Percentiles rank a stretch among this genome's conserved stretches.
These are phyloP conservation scores for Rhizopus arrhizus DNA, from an alignment of 371 early-diverging fungal species.

Conservation along the genomic window DNA sequence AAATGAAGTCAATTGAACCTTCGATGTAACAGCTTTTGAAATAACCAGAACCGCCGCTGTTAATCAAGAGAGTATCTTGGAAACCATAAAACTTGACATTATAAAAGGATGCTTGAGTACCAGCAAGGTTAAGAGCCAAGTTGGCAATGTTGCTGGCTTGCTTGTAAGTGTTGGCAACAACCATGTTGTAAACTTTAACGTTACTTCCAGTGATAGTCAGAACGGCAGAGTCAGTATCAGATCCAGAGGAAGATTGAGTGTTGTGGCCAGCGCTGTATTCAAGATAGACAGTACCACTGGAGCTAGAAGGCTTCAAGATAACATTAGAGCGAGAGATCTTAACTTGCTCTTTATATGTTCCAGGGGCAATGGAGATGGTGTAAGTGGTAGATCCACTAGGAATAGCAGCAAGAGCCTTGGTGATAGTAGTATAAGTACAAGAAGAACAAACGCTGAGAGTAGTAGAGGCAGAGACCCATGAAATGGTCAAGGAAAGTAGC, in stretches of 20 bases:
- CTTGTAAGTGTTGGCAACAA: conserved; percentile 12
- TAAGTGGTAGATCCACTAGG: conserved; percentile 15
- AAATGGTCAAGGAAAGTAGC: background rate
- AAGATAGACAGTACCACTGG: conserved; percentile 6
- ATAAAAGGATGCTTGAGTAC: conserved; percentile 26
- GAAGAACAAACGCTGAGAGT: conserved; percentile 12
- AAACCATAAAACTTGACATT: conserved; percentile 31
- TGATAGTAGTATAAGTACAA: conserved; percentile 12
- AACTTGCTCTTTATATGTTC: conserved; percentile 21
- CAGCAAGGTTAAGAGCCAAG: conserved; percentile 19
- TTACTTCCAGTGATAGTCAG: conserved; percentile 16
- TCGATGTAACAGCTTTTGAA: conserved; percentile 38
- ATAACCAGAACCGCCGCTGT: conserved; percentile 24
- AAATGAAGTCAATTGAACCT: conserved; percentile 42
- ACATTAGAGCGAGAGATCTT: conserved; percentile 17
- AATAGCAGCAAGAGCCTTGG: conserved; percentile 17
- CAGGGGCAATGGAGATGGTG: conserved; percentile 19
- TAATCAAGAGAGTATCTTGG: conserved; percentile 43
- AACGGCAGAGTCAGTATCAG: conserved; percentile 11
- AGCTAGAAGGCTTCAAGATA: conserved; percentile 8
- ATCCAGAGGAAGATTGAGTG: conserved; percentile 9
- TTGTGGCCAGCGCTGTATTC: conserved; percentile 12
- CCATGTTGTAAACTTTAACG: conserved; percentile 16
- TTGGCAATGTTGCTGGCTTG: conserved; percentile 19
- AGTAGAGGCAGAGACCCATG: background rate